Conservation (phyloP, 805 yeast species). For the Starmerella ratchasimensis region DNA sequence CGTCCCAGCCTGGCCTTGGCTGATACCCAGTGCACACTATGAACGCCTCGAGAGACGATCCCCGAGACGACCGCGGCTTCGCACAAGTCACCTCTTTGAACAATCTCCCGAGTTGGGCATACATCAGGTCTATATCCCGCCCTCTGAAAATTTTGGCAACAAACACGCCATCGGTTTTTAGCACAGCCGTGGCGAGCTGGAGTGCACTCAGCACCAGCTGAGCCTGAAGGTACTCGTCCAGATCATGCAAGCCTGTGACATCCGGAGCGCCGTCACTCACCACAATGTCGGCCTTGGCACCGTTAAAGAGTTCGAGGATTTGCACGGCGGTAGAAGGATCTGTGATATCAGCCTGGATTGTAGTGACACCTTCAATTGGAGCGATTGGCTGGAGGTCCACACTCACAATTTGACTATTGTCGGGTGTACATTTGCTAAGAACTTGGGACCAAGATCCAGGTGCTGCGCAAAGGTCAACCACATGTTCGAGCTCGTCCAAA, state of each 20-base stretch:
- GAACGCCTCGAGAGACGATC: slow-evolving; percentile 86
- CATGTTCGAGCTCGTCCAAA: slow-evolving; percentile 57
- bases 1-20: slow-evolving; percentile 77
- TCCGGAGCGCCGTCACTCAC: slow-evolving; percentile 98
- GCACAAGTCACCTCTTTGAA: slow-evolving; percentile 87
- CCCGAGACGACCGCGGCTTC: slow-evolving; percentile 89
- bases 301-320: slow-evolving; percentile 72
- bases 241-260: slow-evolving; percentile 91
- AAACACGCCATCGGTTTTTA: slow-evolving; percentile 81
- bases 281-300: slow-evolving; percentile 87
- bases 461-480: slow-evolving; percentile 95
- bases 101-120: slow-evolving; percentile 77
- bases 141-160: slow-evolving; percentile 96
- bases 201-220: slow-evolving; percentile 84
- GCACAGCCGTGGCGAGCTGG: slow-evolving; percentile 77
- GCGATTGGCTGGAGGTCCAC: slow-evolving; percentile 97
- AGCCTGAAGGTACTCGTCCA: slow-evolving; percentile 94
- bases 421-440: slow-evolving; percentile 44
- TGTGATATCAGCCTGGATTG: slow-evolving; percentile 92
- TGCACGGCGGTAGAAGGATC: slow-evolving; percentile 76
- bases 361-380: slow-evolving; percentile 80
- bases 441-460: slow-evolving; percentile 99
- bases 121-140: slow-evolving; percentile 82
- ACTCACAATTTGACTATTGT: slow-evolving; percentile 64
- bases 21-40: slow-evolving; percentile 80